Percentiles rank a stretch among this genome's conserved stretches.
Evolutionary conservation across 768 basidiomycete genomes (phyloP).

Genomic region (Tephrocybe rancida): DNA sequence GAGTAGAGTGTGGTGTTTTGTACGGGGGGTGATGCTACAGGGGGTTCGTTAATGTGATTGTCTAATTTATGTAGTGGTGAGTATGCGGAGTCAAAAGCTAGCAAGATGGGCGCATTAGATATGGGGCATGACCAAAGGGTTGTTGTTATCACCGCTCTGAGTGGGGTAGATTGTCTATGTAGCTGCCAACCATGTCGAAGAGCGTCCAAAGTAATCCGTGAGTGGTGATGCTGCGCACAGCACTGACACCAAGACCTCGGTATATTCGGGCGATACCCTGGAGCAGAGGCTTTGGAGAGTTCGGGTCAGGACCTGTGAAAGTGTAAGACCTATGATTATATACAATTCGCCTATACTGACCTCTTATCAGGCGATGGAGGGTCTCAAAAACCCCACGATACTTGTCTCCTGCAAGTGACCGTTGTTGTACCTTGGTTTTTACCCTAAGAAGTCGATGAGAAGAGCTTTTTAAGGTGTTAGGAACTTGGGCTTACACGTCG

Average conservation of each 20-base stretch:
- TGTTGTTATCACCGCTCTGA: constrained; percentile 21
- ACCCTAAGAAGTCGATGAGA: constrained; percentile 50
- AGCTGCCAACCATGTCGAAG: constrained; percentile 78
- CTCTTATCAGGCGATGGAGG: constrained; percentile 77
- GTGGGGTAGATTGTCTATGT: constrained; percentile 62
- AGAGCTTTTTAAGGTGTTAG: constrained; percentile 4
- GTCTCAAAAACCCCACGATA: constrained; percentile 77
- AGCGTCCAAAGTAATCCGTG: constrained; percentile 95
- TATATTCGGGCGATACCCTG: constrained; percentile 86
- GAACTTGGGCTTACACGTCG: constrained; percentile 69
- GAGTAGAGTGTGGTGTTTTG: constrained; percentile 10
- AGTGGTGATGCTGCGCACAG: constrained; percentile 88
- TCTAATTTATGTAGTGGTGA: constrained; percentile 16
- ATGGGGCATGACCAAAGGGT: background rate
- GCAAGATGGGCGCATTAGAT: constrained; percentile 7
- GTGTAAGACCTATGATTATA: background rate
- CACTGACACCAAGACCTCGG: constrained; percentile 92
- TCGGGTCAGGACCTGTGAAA: constrained; percentile 71
- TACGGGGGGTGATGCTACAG: constrained; percentile 14
- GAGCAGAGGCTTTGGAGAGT: constrained; percentile 73
- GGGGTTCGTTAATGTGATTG: constrained; percentile 16
- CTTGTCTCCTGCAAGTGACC: constrained; percentile 78
- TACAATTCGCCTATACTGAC: constrained; percentile 36
- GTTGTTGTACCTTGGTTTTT: constrained; percentile 95
- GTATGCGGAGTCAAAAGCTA: background rate